Percentiles rank a stretch among this genome's conserved stretches.
phyloP scores from a whole-genome alignment of 768 basidiomycete genomes.

The Artomyces pyxidatus region DNA sequence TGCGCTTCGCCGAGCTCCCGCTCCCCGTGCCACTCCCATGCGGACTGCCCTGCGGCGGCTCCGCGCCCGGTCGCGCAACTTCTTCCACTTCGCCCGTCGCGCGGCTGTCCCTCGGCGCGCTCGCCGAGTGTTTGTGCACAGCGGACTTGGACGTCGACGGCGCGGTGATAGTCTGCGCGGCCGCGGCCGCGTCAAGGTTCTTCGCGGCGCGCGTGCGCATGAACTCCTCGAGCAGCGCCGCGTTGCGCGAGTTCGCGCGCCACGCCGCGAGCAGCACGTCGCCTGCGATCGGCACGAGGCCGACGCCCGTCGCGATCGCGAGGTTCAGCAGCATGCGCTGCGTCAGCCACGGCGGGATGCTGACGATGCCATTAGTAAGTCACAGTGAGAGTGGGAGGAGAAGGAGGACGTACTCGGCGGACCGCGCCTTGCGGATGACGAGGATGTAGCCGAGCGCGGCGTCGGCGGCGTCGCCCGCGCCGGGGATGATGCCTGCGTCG shows the following conservation, averaged over 20 bases:
- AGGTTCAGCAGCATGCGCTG: slow-evolving; percentile 74
- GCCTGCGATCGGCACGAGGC: slow-evolving; percentile 65
- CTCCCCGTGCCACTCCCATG: not conserved
- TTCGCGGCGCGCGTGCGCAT: slow-evolving; percentile 56
- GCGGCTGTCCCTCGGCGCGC: not conserved
- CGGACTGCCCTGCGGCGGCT: not conserved
- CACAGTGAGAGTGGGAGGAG: not conserved
- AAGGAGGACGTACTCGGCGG: slow-evolving; percentile 49
- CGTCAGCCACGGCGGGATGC: slow-evolving; percentile 54
- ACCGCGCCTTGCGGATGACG: slow-evolving; percentile 63
- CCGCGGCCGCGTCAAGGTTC: not conserved
- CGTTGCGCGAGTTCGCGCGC: slow-evolving; percentile 89
- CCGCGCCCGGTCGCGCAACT: not conserved
- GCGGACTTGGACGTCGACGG: not conserved
- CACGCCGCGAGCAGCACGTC: slow-evolving; percentile 69
- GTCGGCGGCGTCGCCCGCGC: slow-evolving; percentile 60
- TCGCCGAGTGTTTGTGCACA: not conserved
- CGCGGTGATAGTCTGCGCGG: not conserved
- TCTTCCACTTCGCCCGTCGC: not conserved
- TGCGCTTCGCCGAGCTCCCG: not conserved
- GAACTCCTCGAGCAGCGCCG: slow-evolving; percentile 78
- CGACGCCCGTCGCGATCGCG: slow-evolving; percentile 54
- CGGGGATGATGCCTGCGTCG: slow-evolving; percentile 51
- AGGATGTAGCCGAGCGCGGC: slow-evolving; percentile 64
- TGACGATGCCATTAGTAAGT: slow-evolving; percentile 8